phyloP scores from a whole-genome alignment of 169 alveolate genomes.

The Plasmodium cynomolgi region DNA sequence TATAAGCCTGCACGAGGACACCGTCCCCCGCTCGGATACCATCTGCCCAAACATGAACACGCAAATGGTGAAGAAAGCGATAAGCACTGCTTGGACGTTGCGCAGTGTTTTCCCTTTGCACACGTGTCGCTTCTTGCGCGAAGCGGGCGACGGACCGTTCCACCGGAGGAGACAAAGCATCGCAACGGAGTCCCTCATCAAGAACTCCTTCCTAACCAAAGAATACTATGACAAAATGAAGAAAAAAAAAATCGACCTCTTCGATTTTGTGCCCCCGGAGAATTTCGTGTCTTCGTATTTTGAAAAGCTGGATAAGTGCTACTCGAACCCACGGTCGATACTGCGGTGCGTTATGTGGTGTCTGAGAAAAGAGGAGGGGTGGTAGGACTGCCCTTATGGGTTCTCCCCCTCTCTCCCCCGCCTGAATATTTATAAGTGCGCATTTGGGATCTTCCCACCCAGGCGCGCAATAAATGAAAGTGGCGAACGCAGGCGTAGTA shows the following conservation, averaged over 20 bases:
- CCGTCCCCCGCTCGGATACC: background rate
- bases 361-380: background rate
- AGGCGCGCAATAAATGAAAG: background rate
- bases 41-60: background rate
- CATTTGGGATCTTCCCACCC: background rate
- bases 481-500: background rate
- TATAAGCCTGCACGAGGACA: background rate
- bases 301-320: constrained; percentile 80
- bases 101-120: background rate
- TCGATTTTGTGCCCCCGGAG: constrained; percentile 86
- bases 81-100: background rate
- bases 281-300: constrained; percentile 80
- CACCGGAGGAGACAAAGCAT: background rate
- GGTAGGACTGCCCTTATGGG: background rate
- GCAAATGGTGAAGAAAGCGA: background rate
- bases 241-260: constrained; percentile 70
- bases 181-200: constrained; percentile 62
- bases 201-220: constrained; percentile 59
- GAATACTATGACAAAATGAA: constrained; percentile 48
- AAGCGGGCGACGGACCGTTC: background rate
- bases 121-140: background rate
- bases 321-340: constrained; percentile 87
- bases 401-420: background rate
- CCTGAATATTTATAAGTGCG: background rate
- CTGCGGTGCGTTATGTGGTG: constrained; percentile 69